Evolutionary conservation across 2,329 filamentous ascomycete genomes (phyloP).

Genomic region (Phyllosticta paracitricarpa): DNA sequence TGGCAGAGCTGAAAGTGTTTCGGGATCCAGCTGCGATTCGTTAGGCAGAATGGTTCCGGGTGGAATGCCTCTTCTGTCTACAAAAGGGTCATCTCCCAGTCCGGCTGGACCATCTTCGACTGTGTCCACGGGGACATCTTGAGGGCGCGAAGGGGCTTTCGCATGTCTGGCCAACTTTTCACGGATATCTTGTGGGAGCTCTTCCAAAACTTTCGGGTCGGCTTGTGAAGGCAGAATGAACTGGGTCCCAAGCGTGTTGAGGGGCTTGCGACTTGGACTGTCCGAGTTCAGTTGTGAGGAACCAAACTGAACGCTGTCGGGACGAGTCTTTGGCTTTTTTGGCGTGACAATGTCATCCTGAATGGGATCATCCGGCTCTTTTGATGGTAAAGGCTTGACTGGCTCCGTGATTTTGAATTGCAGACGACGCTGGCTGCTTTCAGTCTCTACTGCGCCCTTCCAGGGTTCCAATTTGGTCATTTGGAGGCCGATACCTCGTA

Average conservation of each 20-base stretch:
- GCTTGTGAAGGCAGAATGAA: conserved; percentile 81
- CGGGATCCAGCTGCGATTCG: conserved; percentile 73
- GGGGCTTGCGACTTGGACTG: conserved; percentile 51
- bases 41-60: conserved; percentile 28
- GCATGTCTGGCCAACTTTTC: conserved; percentile 49
- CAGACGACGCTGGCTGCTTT: conserved; percentile 71
- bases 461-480: conserved; percentile 85
- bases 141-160: not conserved
- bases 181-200: conserved; percentile 75
- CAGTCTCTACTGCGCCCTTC: conserved; percentile 48
- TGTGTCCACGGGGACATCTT: not conserved
- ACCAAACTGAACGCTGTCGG: conserved; percentile 29
- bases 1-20: conserved; percentile 73
- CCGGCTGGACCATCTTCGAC: not conserved
- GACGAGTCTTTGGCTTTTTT: conserved; percentile 21
- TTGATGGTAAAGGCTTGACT: conserved; percentile 13
- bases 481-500: conserved; percentile 86
- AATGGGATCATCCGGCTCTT: conserved; percentile 31
- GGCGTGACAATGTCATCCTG: conserved; percentile 37
- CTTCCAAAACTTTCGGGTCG: conserved; percentile 71
- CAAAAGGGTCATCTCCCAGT: not conserved
- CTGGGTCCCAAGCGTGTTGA: conserved; percentile 80
- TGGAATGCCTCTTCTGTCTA: not conserved
- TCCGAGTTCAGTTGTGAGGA: conserved; percentile 24
- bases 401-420: conserved; percentile 50